Conservation (phyloP, 768 basidiomycete species). For the Scleroderma bovista region DNA sequence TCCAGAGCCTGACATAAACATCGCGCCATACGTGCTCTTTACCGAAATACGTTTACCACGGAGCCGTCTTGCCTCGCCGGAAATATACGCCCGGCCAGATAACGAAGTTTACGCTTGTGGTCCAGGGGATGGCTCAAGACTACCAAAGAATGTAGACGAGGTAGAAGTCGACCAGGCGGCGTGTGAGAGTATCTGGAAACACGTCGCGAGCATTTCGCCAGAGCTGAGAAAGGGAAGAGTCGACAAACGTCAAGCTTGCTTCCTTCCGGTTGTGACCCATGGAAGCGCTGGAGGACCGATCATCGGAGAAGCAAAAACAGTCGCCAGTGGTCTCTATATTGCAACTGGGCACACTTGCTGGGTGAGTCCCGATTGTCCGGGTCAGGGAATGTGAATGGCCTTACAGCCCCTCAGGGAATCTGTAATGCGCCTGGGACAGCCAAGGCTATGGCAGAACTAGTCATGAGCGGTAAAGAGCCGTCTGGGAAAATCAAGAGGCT, state of each 20-base stretch:
- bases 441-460: conserved; percentile 60
- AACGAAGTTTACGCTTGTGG: conserved; percentile 77
- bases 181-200: conserved; percentile 49
- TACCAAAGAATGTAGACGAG: conserved; percentile 69
- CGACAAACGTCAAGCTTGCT: conserved; percentile 66
- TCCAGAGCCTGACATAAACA: conserved; percentile 35
- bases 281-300: conserved; percentile 58
- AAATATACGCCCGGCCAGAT: conserved; percentile 68
- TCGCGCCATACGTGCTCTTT: conserved; percentile 79
- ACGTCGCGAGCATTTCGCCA: conserved; percentile 57
- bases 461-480: conserved; percentile 59
- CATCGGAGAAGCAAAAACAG: conserved; percentile 52
- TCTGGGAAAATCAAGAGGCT: conserved; percentile 48
- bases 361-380: conserved; percentile 38
- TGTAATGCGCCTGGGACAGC: conserved; percentile 85
- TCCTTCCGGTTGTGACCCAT: conserved; percentile 55
- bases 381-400: neutral
- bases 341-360: conserved; percentile 80
- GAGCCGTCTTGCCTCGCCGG: conserved; percentile 41
- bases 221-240: conserved; percentile 50
- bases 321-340: conserved; percentile 61
- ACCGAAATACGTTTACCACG: conserved; percentile 56
- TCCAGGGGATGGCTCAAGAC: conserved; percentile 63
- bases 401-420: conserved; percentile 47
- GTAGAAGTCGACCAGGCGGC: conserved; percentile 53